Conservation (phyloP, 768 basidiomycete genomes). For the Tricholoma terreum region DNA sequence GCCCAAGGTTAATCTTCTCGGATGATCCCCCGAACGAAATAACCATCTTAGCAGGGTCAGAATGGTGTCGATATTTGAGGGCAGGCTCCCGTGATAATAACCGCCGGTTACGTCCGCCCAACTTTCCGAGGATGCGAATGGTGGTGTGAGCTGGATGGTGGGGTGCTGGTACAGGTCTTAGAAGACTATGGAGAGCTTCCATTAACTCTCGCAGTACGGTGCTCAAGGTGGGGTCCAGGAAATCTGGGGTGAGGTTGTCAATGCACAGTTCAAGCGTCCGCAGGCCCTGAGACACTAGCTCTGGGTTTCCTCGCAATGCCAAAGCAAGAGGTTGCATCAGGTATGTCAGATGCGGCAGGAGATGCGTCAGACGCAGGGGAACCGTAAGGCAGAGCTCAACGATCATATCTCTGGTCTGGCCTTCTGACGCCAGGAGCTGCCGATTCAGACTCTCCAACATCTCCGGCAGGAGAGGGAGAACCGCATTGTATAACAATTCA, state of each 20-base stretch:
- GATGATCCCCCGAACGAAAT: slow-evolving; percentile 71
- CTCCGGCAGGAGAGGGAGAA: slow-evolving; percentile 92
- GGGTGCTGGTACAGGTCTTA: slow-evolving; percentile 85
- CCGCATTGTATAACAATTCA: slow-evolving; percentile 93
- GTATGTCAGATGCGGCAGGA: slow-evolving; percentile 91
- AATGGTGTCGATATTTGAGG: slow-evolving; percentile 67
- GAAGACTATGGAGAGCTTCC: slow-evolving; percentile 88
- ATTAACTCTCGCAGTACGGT: slow-evolving; percentile 91
- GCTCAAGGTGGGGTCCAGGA: slow-evolving; percentile 92
- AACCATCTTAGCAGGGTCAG: slow-evolving; percentile 64
- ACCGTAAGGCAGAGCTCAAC: slow-evolving; percentile 97
- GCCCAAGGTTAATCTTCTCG: slow-evolving; percentile 63
- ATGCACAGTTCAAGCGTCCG: slow-evolving; percentile 98
- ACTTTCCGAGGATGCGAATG: slow-evolving; percentile 92
- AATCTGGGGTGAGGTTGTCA: slow-evolving; percentile 97
- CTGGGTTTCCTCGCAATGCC: slow-evolving; percentile 81
- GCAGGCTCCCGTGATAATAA: slow-evolving; percentile 78
- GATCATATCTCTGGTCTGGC: slow-evolving; percentile 84
- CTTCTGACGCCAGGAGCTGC: slow-evolving; percentile 82
- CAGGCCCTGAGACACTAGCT: slow-evolving; percentile 92
- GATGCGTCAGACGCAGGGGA: slow-evolving; percentile 90
- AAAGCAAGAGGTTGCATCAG: slow-evolving; percentile 95
- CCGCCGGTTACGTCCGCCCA: slow-evolving; percentile 91
- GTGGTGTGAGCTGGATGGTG: slow-evolving; percentile 93
- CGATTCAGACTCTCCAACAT: slow-evolving; percentile 94